Evolutionary conservation across 2,329 filamentous ascomycete species (phyloP), one percentile per base, ranked within the genome.

Genomic region (Botrytis paeoniae): DNA sequence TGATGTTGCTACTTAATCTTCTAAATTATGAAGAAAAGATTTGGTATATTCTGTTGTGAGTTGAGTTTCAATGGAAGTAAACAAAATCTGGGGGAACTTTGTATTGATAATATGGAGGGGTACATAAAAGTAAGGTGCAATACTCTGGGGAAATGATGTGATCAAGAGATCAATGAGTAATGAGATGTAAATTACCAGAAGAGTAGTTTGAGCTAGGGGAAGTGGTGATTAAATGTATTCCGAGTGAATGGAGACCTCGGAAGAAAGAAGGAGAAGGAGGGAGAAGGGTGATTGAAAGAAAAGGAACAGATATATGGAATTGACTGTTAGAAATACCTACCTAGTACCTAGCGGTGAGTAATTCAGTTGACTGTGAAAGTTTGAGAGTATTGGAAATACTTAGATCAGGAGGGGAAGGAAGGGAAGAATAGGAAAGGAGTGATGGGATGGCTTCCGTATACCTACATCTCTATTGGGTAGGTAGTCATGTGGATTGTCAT

Each of bases 101-200:
- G n/a, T 39, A 9, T 39, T 54, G 45, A 29, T 51, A 6, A 9
- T 32, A 66, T 51, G 43, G 63, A 66, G 64, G 64, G 64, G 64
- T 39, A 22, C 18, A 25, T 29, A 18, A 29, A 29, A 39, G 35
- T 41, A 68, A 68, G 64, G n/a, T 68, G 64, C 35, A 57, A 57
- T 68, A 54, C 16, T 68, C 35, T 68, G 45, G 64, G 64, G 64
- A 41, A 68, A 68, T 68, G 64, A 68, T 68, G 64, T 68, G 64
- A 68, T 68, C 18, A 22, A 68, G 45, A 39, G 35, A 57, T 41
- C 43, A n/a, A 20, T 22, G 22, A 22, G 43, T 41, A 48, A 35
- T 45, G 25, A 18, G 22, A 54, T 22, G n/a, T 25, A 39, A 29
- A 39, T 4, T 39, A 29, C 45, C 18, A 6, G 29, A 37, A 32